These are phyloP conservation scores for Solanum neorickii DNA, from an alignment of 257 asterid species.

Conservation along the genomic window DNA sequence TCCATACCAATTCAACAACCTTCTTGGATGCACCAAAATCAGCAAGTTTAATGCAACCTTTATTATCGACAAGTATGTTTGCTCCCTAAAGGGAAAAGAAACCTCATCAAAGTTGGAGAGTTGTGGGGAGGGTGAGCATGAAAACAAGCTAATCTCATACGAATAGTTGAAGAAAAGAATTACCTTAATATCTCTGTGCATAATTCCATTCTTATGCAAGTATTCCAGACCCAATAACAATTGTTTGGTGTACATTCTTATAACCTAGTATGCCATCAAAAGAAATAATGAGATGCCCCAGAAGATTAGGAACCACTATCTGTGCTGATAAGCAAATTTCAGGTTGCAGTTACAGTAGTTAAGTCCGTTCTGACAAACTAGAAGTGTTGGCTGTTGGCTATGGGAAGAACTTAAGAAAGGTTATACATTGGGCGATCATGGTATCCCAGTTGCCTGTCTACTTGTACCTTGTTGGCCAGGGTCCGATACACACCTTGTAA, in stretches of 20 bases:
- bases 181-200: slow-evolving; percentile 99
- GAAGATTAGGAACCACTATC: not conserved
- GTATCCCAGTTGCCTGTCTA: not conserved
- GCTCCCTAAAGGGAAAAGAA: slow-evolving; percentile 56
- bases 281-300: not conserved
- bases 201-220: slow-evolving; percentile 84
- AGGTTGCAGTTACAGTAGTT: not conserved
- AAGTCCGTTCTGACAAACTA: not conserved
- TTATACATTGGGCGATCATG: not conserved
- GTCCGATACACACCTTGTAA: not conserved
- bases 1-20: slow-evolving; percentile 89
- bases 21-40: slow-evolving; percentile 99
- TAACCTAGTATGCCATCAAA: slow-evolving; percentile 49
- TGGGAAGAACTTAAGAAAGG: not conserved
- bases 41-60: slow-evolving; percentile 97
- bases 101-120: not conserved
- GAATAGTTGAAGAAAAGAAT: not conserved
- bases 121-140: not conserved
- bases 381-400: not conserved
- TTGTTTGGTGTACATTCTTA: slow-evolving; percentile 93
- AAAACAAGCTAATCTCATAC: not conserved
- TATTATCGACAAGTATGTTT: slow-evolving; percentile 92
- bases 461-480: not conserved
- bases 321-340: not conserved
- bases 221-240: slow-evolving; percentile 83